Evolutionary conservation across 2,329 filamentous ascomycete genomes (phyloP), one percentile per base, ranked within the genome.

Genomic region (Aspergillus caelatus): DNA sequence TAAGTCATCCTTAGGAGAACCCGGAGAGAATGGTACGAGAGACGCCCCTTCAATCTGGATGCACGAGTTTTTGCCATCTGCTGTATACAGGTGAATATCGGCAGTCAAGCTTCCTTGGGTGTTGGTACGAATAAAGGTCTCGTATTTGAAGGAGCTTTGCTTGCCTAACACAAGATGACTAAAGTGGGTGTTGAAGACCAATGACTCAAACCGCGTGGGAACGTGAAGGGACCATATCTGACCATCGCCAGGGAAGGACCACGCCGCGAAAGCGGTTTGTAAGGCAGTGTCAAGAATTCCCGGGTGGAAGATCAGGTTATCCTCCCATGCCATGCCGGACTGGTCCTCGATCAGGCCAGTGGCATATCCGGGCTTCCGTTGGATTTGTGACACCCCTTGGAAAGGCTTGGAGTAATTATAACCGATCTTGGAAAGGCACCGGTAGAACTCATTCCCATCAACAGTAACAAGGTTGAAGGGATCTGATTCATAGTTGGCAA

Each of bases 121-220:
- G 10, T 43, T 58, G 34, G 21, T 12, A 23, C 59, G 36, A n/a
- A 59, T 53, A 30, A 50, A 34, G 2, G 61, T 34, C 21, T 63
- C 69, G 56, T 11, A 75, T 68, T 4, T 82, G 66, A 46, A 80
- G 65, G 5, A 74, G 70, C 19, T 80, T 34, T 43, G 50, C 9
- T 30, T 32, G 28, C 21, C 34, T 3, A 36, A 19, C n/a, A 11
- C 41, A 30, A 61, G 43, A 7, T 34, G n/a, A 6, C 34, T 41
- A 12, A 56, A n/a, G 16, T 45, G 10, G 41, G 65, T 63, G 41
- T 64, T 67, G 41, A 67, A 53, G 10, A 30, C 14, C n/a, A 71
- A 58, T 12, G 21, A 57, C 1, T 57, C 19, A 50, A 71, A 67
- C 8, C 19, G 23, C 1, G 61, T 66, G 3, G 71, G 71, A 3